Evolutionary conservation across 768 basidiomycete species (phyloP).

Genomic region (Scleroderma bovista): DNA sequence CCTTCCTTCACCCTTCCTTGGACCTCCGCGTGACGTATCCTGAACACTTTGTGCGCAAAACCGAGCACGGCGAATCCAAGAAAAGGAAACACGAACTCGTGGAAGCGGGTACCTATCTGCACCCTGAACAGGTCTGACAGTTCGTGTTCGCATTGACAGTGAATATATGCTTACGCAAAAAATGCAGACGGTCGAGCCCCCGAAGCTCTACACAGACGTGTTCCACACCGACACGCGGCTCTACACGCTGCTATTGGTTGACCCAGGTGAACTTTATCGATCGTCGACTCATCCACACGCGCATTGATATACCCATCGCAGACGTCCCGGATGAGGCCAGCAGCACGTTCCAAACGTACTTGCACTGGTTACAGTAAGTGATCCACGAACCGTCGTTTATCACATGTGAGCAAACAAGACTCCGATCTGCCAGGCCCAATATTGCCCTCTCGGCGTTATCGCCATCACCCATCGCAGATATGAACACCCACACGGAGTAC

Average conservation of each 20-base stretch:
- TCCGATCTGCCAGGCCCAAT: slow-evolving; percentile 61
- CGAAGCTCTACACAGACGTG: slow-evolving; percentile 63
- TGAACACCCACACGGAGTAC: slow-evolving; percentile 64
- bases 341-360: slow-evolving; percentile 60
- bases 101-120: slow-evolving; percentile 65
- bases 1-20: slow-evolving; percentile 61
- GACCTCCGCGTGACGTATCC: slow-evolving; percentile 67
- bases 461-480: slow-evolving; percentile 32
- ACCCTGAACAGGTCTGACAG: slow-evolving; percentile 56
- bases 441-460: slow-evolving; percentile 65
- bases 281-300: neutral
- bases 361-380: slow-evolving; percentile 83
- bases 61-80: slow-evolving; percentile 14
- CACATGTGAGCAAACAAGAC: slow-evolving; percentile 6
- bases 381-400: slow-evolving; percentile 4
- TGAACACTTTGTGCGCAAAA: slow-evolving; percentile 22
- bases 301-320: slow-evolving; percentile 23
- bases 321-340: slow-evolving; percentile 78
- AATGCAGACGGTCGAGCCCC: slow-evolving; percentile 51
- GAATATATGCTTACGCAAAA: slow-evolving; percentile 2
- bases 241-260: slow-evolving; percentile 87
- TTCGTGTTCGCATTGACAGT: neutral
- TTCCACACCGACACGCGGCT: slow-evolving; percentile 77
- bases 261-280: slow-evolving; percentile 58
- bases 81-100: slow-evolving; percentile 35